Base-by-base conservation (phyloP, 495 filamentous ascomycete species). In the Amniculicola lignicola region DNA sequence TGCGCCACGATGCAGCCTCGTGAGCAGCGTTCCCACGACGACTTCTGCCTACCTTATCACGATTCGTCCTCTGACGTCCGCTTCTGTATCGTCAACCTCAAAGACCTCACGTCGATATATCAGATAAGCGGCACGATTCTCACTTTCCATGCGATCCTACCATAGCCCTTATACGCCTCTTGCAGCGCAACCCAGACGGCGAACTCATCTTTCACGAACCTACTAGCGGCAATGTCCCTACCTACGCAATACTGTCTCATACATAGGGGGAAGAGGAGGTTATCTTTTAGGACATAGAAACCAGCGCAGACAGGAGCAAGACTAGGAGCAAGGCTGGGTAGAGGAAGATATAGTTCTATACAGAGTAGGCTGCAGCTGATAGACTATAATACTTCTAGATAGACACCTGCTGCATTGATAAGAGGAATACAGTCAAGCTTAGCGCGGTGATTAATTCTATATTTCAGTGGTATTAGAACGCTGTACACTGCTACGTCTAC, bases 201-300 rank as follows among this genome's bases (percentile, higher is more conserved):
- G 38, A 25, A 6, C 22, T 59, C 38, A 28, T 52, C 48, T 25
- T 59, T 59, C 25, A 27, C 48, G 48, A 59, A 59, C 40, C 28
- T 36, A 59, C 39, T 4, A 46, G 47, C 40, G 21, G 40, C 36
- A 11, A 36, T 53, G 39, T 53, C 10, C 55, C 55, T 46, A 19
- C 55, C 28, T 59, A 59, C 31, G 48, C 55, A 23, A 59, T 59
- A 50, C 54, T 57, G 15, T 57, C 54, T 29, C 46, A 57, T 40
- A 57, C 29, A 35, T 51, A 18, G 37, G 37, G 37, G 19, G 16
- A 9, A 6, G 16, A 40, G 9, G 37, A 40, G 37, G 37, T 40
- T 6, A 40, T 18, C 16, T 40, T 40, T 18, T 6, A 19, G 9
- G 37, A 40, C 37, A 40, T 40, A 40, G 37, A 10, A 9, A 18